phyloP scores from a whole-genome alignment of 139 green algal genomes.

The Asterochloris erici region DNA sequence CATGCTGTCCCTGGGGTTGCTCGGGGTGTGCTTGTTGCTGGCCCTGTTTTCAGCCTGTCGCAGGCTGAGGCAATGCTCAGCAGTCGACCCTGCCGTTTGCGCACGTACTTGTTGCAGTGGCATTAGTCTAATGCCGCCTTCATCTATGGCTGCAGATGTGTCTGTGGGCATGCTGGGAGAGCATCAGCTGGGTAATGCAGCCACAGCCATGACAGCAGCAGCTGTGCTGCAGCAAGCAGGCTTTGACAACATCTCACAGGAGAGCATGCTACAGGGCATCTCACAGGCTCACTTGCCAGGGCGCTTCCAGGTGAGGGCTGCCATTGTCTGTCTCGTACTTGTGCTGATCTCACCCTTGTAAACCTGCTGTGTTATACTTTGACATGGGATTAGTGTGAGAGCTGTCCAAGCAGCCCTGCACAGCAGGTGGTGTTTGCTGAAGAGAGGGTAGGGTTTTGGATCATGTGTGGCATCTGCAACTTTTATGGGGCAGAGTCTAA shows the following conservation, averaged over 20 bases:
- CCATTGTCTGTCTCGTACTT: background rate
- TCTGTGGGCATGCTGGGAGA: constrained; percentile 52
- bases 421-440: background rate
- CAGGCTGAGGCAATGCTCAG: no score
- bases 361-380: no score
- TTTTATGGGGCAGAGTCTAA: background rate
- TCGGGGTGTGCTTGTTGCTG: no score
- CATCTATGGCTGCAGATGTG: constrained; percentile 11
- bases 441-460: background rate
- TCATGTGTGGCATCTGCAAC: no score
- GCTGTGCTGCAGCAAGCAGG: constrained; percentile 32
- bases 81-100: background rate
- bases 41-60: no score
- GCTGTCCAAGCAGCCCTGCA: no score
- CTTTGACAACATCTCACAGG: constrained; percentile 17
- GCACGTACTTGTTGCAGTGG: background rate
- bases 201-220: constrained; percentile 51
- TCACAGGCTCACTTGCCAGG: constrained; percentile 46
- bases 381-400: no score
- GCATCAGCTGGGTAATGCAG: constrained; percentile 68
- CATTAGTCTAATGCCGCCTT: background rate
- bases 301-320: constrained; percentile 63
- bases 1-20: no score
- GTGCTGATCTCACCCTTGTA: no score
- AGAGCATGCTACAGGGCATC: constrained; percentile 35